A percentile compares a stretch with the other conserved stretches of the same genome.
These are phyloP conservation scores for Kodamaea kakaduensis DNA, from an alignment of 805 yeast species.

Conservation along the genomic window DNA sequence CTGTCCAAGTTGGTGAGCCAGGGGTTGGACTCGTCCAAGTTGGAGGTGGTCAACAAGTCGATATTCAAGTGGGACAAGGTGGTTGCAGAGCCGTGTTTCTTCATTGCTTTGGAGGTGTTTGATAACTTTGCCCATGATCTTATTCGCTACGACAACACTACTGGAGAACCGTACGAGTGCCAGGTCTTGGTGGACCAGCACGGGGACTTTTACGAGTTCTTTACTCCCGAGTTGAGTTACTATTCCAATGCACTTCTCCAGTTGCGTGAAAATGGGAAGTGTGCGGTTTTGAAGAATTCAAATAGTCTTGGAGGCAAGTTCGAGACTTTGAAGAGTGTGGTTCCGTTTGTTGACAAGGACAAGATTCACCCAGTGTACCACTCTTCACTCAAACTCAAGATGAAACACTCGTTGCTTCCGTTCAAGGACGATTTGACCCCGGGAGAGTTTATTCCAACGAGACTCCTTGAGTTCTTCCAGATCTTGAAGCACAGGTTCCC, in stretches of 20 bases:
- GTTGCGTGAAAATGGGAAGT: constrained; percentile 47
- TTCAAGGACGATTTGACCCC: constrained; percentile 62
- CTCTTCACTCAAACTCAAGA: constrained; percentile 36
- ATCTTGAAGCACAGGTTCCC: constrained; percentile 65
- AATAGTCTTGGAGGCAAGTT: constrained; percentile 20
- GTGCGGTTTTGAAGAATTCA: constrained; percentile 30
- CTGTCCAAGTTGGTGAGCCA: constrained; percentile 28
- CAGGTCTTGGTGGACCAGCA: constrained; percentile 67
- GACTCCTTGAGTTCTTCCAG: constrained; percentile 61
- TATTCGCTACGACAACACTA: constrained; percentile 64
- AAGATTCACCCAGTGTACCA: constrained; percentile 59
- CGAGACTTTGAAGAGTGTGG: constrained; percentile 23
- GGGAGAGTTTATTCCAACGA: constrained; percentile 80
- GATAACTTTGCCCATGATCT: constrained; percentile 84
- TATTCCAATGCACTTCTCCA: constrained; percentile 54
- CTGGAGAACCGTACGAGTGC: constrained; percentile 71
- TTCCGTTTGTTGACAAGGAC: constrained; percentile 30
- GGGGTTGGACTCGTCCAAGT: constrained; percentile 51
- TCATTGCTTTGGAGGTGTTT: constrained; percentile 77
- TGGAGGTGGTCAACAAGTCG: constrained; percentile 67
- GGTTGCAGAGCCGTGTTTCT: constrained; percentile 65
- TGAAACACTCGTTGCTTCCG: constrained; percentile 56
- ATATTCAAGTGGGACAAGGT: constrained; percentile 67
- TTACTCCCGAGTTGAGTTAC: constrained; percentile 55
- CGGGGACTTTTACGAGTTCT: constrained; percentile 75